A percentile compares a stretch with the other conserved stretches of the same genome.
These are phyloP conservation scores for Colletotrichum acutatum DNA, from an alignment of 2,329 filamentous ascomycete genomes.

Conservation along the genomic window DNA sequence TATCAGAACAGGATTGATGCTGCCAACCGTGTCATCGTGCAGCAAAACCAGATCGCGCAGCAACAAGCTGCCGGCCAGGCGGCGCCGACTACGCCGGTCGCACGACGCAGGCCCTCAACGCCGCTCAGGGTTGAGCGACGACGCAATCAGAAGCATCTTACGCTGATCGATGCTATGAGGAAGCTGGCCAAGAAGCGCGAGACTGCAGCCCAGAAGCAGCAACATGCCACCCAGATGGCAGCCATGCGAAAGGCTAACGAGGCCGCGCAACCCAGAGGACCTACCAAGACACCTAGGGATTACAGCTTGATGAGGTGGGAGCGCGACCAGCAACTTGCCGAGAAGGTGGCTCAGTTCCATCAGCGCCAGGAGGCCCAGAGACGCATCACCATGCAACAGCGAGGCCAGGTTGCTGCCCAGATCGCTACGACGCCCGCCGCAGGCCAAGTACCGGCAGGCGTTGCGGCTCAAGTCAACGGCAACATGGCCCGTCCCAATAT, in stretches of 20 bases:
- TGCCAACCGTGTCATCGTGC: constrained; percentile 65
- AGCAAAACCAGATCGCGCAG: constrained; percentile 62
- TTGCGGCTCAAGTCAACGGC: constrained; percentile 38
- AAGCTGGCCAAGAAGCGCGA: constrained; percentile 96
- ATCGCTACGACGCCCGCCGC: constrained; percentile 52
- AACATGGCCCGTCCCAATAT: constrained; percentile 53
- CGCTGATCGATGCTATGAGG: constrained; percentile 92
- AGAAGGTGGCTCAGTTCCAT: constrained; percentile 66
- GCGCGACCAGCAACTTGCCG: constrained; percentile 76
- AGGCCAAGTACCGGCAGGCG: constrained; percentile 42
- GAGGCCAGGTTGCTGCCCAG: constrained; percentile 55
- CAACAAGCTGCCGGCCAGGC: constrained; percentile 49
- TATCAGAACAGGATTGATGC: constrained; percentile 71
- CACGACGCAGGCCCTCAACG: constrained; percentile 76
- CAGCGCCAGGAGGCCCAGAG: constrained; percentile 70
- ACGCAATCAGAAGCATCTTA: constrained; percentile 86
- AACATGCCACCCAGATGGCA: constrained; percentile 80
- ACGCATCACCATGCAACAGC: constrained; percentile 57
- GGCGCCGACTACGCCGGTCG: constrained; percentile 59
- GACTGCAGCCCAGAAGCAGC: constrained; percentile 84
- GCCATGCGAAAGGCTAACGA: constrained; percentile 87
- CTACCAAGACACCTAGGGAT: constrained; percentile 83
- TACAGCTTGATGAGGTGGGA: constrained; percentile 92
- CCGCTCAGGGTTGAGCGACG: constrained; percentile 89
- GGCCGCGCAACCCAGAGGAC: constrained; percentile 56